A percentile compares a stretch with the other conserved stretches of the same genome.
These are phyloP conservation scores for Fusarium lyarnte DNA, from an alignment of 2,329 filamentous ascomycete species.

Conservation along the genomic window DNA sequence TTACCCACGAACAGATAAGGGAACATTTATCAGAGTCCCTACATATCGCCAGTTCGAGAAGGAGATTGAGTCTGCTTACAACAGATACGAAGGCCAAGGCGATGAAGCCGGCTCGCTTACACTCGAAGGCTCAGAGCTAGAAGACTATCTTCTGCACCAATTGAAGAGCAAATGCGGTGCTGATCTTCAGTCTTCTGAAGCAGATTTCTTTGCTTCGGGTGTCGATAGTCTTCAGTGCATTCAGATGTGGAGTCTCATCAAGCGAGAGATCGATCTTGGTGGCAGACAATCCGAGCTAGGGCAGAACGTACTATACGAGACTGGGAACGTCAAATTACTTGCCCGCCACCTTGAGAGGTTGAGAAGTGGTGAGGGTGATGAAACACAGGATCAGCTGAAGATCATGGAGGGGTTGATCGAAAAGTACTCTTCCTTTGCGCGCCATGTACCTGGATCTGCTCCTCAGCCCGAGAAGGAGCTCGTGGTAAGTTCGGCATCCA, in stretches of 20 bases:
- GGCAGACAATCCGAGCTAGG: conserved; percentile 53
- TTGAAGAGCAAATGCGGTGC: conserved; percentile 46
- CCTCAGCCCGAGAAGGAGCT: conserved; percentile 44
- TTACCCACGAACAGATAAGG: conserved; percentile 63
- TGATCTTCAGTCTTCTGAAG: not conserved
- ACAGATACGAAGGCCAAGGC: conserved; percentile 24
- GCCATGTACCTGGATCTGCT: conserved; percentile 30
- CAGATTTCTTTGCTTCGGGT: conserved; percentile 67
- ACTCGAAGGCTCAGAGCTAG: conserved; percentile 40
- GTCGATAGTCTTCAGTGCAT: conserved; percentile 69
- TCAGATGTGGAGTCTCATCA: conserved; percentile 61
- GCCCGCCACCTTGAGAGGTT: conserved; percentile 39
- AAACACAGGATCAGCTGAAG: conserved; percentile 41
- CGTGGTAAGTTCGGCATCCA: conserved; percentile 38
- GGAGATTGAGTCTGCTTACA: conserved; percentile 55
- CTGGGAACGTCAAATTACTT: conserved; percentile 44
- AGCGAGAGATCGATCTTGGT: conserved; percentile 60
- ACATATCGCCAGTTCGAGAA: conserved; percentile 57
- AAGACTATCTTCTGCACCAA: conserved; percentile 40
- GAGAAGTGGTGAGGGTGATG: conserved; percentile 15
- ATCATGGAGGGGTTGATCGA: conserved; percentile 48
- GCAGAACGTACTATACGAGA: conserved; percentile 69
- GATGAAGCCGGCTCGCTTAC: not conserved
- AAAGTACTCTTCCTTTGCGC: conserved; percentile 51
- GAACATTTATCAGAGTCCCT: conserved; percentile 61